Conservation (phyloP, 1,284 basidiomycete genomes). For the Melampsora occidentalis region DNA sequence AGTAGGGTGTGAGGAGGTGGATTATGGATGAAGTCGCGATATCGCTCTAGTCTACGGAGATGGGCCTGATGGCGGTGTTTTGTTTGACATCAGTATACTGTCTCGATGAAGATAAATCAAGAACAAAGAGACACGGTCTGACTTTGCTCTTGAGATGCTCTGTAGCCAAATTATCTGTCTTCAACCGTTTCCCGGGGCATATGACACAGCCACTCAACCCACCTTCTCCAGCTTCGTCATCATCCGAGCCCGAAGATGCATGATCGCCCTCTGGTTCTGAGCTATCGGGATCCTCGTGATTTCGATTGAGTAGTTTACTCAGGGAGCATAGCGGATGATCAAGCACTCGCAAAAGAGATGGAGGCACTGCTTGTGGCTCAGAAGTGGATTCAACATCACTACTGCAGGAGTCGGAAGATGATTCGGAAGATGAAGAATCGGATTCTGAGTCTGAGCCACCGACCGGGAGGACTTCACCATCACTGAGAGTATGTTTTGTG, state of each 20-base stretch:
- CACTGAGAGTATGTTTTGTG: not conserved
- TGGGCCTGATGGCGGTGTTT: slow-evolving; percentile 18
- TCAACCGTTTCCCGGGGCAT: slow-evolving; percentile 35
- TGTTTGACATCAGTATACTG: not conserved
- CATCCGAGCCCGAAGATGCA: not conserved
- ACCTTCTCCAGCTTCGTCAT: not conserved
- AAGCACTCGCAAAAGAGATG: not conserved
- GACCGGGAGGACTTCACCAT: not conserved
- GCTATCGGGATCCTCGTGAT: not conserved
- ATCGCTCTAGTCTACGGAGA: slow-evolving; percentile 28
- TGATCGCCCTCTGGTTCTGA: not conserved
- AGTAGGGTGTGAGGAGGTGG: slow-evolving; percentile 41
- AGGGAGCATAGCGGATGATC: not conserved
- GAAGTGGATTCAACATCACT: not conserved
- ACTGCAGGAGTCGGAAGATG: not conserved
- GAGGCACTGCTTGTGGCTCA: not conserved
- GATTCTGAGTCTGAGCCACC: not conserved
- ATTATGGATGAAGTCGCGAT: slow-evolving; percentile 32
- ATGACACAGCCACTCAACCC: slow-evolving; percentile 11
- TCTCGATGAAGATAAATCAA: not conserved
- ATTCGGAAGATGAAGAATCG: not conserved
- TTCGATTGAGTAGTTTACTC: not conserved
- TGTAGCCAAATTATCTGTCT: slow-evolving; percentile 13
- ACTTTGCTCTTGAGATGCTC: slow-evolving; percentile 30
- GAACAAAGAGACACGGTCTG: not conserved